Percentiles rank a stretch among this genome's conserved stretches.
phyloP scores from a whole-genome alignment of 108 stramenopile species.

The Pelagomonas calceolata region DNA sequence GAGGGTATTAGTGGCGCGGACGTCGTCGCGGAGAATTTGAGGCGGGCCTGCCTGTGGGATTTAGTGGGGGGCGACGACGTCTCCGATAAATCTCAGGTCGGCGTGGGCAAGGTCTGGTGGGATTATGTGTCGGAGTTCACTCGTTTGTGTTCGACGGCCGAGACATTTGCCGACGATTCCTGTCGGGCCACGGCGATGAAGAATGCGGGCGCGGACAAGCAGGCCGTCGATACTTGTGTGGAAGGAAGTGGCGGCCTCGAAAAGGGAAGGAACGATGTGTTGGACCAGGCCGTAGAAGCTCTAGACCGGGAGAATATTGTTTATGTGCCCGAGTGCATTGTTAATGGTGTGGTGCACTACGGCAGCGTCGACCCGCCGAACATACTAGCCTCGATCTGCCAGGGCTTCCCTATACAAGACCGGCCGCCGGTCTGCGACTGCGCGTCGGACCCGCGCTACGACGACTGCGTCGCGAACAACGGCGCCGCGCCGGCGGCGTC shows the following conservation, averaged over 20 bases:
- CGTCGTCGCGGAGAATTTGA: slow-evolving; percentile 67
- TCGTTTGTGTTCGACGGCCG: slow-evolving; percentile 41
- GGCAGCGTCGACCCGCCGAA: background rate
- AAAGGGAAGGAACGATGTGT: slow-evolving; percentile 37
- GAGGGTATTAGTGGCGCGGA: slow-evolving; percentile 63
- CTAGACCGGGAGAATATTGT: slow-evolving; percentile 16
- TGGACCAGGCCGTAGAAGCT: slow-evolving; percentile 54
- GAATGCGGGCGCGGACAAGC: slow-evolving; percentile 46
- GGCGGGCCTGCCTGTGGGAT: slow-evolving; percentile 71
- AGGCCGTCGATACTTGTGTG: slow-evolving; percentile 68
- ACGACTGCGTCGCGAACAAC: background rate
- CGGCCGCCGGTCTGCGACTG: background rate
- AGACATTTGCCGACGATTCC: slow-evolving; percentile 36
- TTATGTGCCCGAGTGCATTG: background rate
- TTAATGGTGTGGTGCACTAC: background rate
- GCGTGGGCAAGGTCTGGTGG: slow-evolving; percentile 73
- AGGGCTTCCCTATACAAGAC: background rate
- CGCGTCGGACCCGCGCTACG: background rate
- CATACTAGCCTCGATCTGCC: background rate
- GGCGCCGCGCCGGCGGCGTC: too few species aligned
- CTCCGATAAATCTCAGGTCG: slow-evolving; percentile 12
- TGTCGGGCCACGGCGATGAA: slow-evolving; percentile 65
- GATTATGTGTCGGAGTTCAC: slow-evolving; percentile 71
- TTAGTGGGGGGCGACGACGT: slow-evolving; percentile 41
- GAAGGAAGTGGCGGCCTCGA: slow-evolving; percentile 52